A percentile compares a stretch with the other conserved stretches of the same genome.
phyloP scores from a whole-genome alignment of 768 basidiomycete genomes.

The Aureoboletus auriporus region DNA sequence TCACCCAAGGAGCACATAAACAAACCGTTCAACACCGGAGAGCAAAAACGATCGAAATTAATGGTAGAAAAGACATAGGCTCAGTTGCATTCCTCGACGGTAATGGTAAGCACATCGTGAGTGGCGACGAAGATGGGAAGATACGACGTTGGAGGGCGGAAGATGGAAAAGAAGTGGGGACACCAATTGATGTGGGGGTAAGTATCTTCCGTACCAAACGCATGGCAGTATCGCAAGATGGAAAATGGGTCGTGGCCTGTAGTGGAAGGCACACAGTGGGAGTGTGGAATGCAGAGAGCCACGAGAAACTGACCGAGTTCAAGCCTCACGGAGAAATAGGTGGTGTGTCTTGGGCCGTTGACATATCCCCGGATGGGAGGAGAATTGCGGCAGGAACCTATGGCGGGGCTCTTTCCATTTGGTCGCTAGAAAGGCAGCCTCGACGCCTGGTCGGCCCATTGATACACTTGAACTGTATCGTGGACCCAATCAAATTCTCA shows the following conservation, averaged over 20 bases:
- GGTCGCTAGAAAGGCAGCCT: constrained; percentile 1
- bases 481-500: constrained; percentile 7
- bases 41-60: background rate
- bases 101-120: background rate
- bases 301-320: background rate
- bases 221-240: background rate
- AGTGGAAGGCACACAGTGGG: background rate
- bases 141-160: background rate
- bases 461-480: background rate
- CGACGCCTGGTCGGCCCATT: background rate
- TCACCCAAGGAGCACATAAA: background rate
- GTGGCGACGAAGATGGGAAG: background rate
- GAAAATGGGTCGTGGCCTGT: background rate
- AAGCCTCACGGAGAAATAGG: background rate
- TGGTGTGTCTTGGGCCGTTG: background rate
- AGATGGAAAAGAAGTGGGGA: too few species aligned
- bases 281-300: background rate
- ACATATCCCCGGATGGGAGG: constrained; percentile 6
- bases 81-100: background rate
- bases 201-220: background rate
- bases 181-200: background rate
- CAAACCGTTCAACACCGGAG: background rate
- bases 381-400: background rate
- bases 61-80: background rate
- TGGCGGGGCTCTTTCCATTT: constrained; percentile 4